These are phyloP conservation scores for Fusarium oxysporum DNA, from an alignment of 2,329 filamentous ascomycete species.

Conservation along the genomic window DNA sequence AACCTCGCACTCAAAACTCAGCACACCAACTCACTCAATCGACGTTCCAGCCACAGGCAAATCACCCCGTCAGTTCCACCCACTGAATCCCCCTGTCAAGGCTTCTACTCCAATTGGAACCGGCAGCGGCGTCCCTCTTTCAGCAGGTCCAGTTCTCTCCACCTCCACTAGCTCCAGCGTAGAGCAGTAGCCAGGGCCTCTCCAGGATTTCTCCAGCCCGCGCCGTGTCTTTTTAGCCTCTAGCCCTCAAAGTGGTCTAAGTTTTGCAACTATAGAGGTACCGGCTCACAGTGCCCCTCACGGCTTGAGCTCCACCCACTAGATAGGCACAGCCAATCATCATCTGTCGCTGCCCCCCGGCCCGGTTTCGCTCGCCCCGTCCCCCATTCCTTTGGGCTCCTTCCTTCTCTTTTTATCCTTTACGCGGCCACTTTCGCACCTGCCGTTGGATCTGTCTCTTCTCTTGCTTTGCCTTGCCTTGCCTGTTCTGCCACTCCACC, in stretches of 20 bases:
- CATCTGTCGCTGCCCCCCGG: constrained; percentile 11
- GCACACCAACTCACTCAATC: constrained; percentile 20
- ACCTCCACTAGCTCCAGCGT: constrained; percentile 18
- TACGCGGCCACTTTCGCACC: constrained; percentile 36
- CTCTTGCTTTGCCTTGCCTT: constrained; percentile 24
- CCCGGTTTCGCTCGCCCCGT: constrained; percentile 31
- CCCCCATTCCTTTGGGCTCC: constrained; percentile 36
- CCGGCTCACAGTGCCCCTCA: constrained; percentile 43
- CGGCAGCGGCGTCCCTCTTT: constrained; percentile 33
- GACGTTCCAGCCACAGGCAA: constrained; percentile 34
- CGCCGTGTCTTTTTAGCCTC: constrained; percentile 6
- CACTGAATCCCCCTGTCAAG: constrained; percentile 21
- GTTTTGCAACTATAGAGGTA: constrained; percentile 30
- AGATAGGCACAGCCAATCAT: constrained; percentile 17
- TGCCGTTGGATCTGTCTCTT: constrained; percentile 28
- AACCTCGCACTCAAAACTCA: constrained; percentile 20
- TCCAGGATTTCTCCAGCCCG: constrained; percentile 32
- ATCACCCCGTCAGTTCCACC: constrained; percentile 9
- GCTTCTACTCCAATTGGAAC: constrained; percentile 25
- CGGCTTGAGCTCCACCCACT: constrained; percentile 25
- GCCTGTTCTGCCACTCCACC: constrained; percentile 37
- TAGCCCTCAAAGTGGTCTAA: constrained; percentile 1
- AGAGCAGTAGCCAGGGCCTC: constrained; percentile 17
- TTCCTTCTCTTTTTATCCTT: constrained; percentile 38
- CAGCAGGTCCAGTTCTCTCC: constrained; percentile 24